Percentiles rank a stretch among this genome's conserved stretches.
Conservation (phyloP, 768 basidiomycete genomes). For the Auricularia sp. region DNA sequence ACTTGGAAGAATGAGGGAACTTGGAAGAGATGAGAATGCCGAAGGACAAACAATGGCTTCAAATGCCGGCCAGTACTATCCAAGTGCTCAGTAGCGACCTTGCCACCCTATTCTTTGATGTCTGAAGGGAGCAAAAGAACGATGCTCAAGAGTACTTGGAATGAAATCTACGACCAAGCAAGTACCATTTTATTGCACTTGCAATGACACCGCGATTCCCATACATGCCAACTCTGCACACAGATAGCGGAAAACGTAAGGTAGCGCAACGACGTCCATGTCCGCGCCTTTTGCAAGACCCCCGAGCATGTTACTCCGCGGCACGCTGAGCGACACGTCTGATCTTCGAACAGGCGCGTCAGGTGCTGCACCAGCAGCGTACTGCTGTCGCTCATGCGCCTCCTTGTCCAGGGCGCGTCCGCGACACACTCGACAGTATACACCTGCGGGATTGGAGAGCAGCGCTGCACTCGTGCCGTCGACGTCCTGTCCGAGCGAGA, state of each 20-base stretch:
- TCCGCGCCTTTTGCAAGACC: conserved; percentile 57
- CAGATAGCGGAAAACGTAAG: conserved; percentile 89
- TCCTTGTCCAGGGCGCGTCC: conserved; percentile 56
- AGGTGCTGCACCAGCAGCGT: conserved; percentile 36
- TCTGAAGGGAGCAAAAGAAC: too few relatives aligned
- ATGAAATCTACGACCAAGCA: too few relatives aligned
- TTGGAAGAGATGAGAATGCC: too few relatives aligned
- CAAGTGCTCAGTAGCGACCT: too few relatives aligned
- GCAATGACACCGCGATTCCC: conserved; percentile 87
- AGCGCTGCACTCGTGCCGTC: conserved; percentile 39
- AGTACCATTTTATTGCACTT: conserved; percentile 39
- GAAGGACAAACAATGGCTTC: too few relatives aligned
- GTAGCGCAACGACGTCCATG: conserved; percentile 91
- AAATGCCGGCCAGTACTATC: too few relatives aligned
- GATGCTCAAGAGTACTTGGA: too few relatives aligned
- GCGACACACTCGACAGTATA: conserved; percentile 93
- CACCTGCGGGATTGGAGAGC: conserved; percentile 65
- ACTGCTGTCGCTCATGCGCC: conserved; percentile 46
- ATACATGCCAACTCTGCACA: conserved; percentile 97
- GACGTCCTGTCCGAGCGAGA: conserved; percentile 56
- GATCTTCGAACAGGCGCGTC: conserved; percentile 22
- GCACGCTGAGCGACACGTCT: conserved; percentile 56
- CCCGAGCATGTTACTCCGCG: conserved; percentile 57
- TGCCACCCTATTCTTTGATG: too few relatives aligned
- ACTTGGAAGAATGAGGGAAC: too few relatives aligned